Percentiles rank a stretch among this genome's conserved stretches.
phyloP scores from a whole-genome alignment of 805 yeast genomes.

The Sugiyamaella marilandica region DNA sequence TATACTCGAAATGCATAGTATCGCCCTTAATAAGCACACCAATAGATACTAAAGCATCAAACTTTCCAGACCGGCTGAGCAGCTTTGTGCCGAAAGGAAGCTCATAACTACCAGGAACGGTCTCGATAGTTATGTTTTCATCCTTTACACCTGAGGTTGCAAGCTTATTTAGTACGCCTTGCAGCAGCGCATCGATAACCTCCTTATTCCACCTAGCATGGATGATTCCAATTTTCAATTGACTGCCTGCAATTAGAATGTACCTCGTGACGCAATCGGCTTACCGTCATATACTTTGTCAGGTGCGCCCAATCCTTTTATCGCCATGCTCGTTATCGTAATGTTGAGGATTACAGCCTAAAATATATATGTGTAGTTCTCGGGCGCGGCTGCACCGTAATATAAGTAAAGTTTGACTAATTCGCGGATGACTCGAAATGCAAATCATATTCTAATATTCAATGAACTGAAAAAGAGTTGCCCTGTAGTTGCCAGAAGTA shows the following conservation, averaged over 20 bases:
- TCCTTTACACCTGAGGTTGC: slow-evolving; percentile 62
- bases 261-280: neutral
- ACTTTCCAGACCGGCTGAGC: slow-evolving; percentile 21
- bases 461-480: neutral
- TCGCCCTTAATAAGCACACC: slow-evolving; percentile 95
- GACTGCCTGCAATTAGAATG: slow-evolving; percentile 16
- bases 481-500: neutral
- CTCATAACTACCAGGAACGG: slow-evolving; percentile 95
- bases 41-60: slow-evolving; percentile 85
- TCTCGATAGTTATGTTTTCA: slow-evolving; percentile 71
- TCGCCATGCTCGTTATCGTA: slow-evolving; percentile 32
- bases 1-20: slow-evolving; percentile 97
- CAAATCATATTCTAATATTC: neutral
- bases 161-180: slow-evolving; percentile 66
- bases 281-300: slow-evolving; percentile 62
- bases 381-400: neutral
- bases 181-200: slow-evolving; percentile 72
- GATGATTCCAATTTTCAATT: slow-evolving; percentile 72
- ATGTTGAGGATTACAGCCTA: neutral
- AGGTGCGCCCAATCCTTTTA: slow-evolving; percentile 71
- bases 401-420: neutral
- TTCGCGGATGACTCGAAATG: neutral
- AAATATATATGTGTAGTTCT: neutral
- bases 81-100: slow-evolving; percentile 73
- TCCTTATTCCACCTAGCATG: slow-evolving; percentile 93